Conservation (phyloP, 768 basidiomycete species). For the Podaxis sp. region DNA sequence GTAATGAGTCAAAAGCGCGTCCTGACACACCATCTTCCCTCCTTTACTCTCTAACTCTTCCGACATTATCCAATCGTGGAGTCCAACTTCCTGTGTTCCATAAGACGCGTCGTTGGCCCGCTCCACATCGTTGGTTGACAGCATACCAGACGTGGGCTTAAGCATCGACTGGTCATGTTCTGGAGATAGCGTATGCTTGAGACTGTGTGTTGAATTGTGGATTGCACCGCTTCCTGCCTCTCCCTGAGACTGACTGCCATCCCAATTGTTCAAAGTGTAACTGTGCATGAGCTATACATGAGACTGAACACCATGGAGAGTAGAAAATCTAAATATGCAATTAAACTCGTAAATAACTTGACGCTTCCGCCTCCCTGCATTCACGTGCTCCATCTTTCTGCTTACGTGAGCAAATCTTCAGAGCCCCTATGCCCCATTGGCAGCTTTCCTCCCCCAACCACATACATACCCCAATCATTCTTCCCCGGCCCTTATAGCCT, state of each 20-base stretch:
- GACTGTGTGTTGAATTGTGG: background rate
- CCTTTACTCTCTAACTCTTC: background rate
- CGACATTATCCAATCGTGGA: background rate
- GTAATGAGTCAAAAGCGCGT: background rate
- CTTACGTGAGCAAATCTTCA: background rate
- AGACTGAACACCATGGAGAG: conserved; percentile 2
- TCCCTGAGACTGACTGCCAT: background rate
- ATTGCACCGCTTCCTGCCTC: background rate
- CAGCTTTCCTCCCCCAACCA: too few relatives aligned
- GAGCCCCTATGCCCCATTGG: background rate
- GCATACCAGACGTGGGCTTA: background rate
- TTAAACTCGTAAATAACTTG: background rate
- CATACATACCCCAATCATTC: too few relatives aligned
- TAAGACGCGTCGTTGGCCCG: background rate
- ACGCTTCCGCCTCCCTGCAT: background rate
- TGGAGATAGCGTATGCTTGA: background rate
- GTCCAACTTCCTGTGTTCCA: background rate
- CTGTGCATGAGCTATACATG: conserved; percentile 7
- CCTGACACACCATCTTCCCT: background rate
- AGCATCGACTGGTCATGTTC: background rate
- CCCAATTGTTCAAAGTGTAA: conserved; percentile 9
- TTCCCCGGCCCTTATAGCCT: too few relatives aligned
- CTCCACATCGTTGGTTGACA: background rate
- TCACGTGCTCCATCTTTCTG: conserved; percentile 4
- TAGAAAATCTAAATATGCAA: background rate